A percentile compares a stretch with the other conserved stretches of the same genome.
These are phyloP conservation scores for Umbilicus rupestris DNA, from an alignment of 164 flowering plant genomes.

Conservation along the genomic window DNA sequence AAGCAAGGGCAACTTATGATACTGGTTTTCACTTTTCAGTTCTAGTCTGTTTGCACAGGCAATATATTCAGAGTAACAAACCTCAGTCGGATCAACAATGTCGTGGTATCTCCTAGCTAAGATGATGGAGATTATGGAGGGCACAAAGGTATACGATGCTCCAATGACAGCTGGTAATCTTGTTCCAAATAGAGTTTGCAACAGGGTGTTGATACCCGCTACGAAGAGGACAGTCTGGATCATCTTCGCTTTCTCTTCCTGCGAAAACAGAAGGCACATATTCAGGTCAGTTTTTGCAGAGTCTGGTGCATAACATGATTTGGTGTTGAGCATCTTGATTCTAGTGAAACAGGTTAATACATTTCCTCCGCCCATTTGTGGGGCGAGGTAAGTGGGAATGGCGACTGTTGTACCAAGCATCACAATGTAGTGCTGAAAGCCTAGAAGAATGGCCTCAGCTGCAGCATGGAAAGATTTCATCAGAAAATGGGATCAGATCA, in stretches of 20 bases:
- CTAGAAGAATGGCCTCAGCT: constrained; percentile 49
- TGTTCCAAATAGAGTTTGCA: constrained; percentile 56
- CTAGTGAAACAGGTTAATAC: constrained; percentile 14
- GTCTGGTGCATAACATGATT: not conserved
- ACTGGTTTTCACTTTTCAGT: not conserved
- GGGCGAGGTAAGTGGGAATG: constrained; percentile 42
- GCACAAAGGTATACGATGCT: constrained; percentile 44
- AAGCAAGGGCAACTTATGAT: not conserved
- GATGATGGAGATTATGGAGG: constrained; percentile 37
- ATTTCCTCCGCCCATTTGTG: constrained; percentile 65
- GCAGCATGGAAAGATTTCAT: constrained; percentile 14
- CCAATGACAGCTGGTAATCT: constrained; percentile 61
- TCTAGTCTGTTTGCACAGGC: not conserved
- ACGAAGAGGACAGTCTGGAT: constrained; percentile 60
- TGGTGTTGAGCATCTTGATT: not conserved
- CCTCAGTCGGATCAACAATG: constrained; percentile 36
- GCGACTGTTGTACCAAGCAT: constrained; percentile 63
- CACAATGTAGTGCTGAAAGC: constrained; percentile 58
- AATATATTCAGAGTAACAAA: constrained; percentile 9
- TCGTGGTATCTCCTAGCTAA: constrained; percentile 19
- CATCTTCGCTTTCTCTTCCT: constrained; percentile 59
- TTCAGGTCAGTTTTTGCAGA: not conserved
- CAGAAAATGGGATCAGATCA: not conserved
- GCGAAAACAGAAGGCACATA: not conserved
- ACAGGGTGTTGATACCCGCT: constrained; percentile 56